phyloP scores from a whole-genome alignment of 2,329 filamentous ascomycete species.

The Penicillium rolfsii region DNA sequence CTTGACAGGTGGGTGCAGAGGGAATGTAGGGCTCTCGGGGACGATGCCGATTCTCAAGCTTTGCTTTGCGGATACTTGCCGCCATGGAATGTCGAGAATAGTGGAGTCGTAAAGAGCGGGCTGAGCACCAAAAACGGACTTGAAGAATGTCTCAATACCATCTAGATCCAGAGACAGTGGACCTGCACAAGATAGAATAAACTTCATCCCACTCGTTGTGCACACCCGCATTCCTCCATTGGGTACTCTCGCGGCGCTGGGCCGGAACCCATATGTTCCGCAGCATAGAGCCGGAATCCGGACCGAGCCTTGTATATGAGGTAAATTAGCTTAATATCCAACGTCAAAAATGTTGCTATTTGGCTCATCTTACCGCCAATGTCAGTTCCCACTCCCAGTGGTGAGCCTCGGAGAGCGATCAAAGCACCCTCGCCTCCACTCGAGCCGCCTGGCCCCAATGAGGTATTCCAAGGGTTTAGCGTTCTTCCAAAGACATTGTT shows the following conservation, averaged over 20 bases:
- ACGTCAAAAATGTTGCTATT: neutral
- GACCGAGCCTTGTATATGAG: conserved; percentile 30
- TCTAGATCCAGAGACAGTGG: conserved; percentile 25
- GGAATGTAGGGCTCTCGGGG: conserved; percentile 50
- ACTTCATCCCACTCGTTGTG: conserved; percentile 27
- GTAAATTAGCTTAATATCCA: conserved; percentile 6
- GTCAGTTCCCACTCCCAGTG: conserved; percentile 65
- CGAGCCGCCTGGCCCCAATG: conserved; percentile 40
- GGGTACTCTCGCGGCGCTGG: conserved; percentile 32
- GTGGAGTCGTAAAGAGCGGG: conserved; percentile 27
- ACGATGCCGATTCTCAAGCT: conserved; percentile 53
- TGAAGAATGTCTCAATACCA: conserved; percentile 25
- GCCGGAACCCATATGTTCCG: conserved; percentile 39
- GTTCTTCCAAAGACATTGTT: conserved; percentile 51
- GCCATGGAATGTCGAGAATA: conserved; percentile 27
- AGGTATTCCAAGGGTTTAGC: conserved; percentile 45
- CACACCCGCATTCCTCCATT: conserved; percentile 24
- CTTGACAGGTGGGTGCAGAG: conserved; percentile 55
- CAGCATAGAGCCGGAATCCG: conserved; percentile 38
- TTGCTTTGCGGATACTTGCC: conserved; percentile 18
- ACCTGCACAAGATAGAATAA: conserved; percentile 27
- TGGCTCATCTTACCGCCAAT: conserved; percentile 48
- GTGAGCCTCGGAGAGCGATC: conserved; percentile 62
- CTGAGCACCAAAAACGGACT: conserved; percentile 14
- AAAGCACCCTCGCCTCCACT: conserved; percentile 62